A percentile compares a stretch with the other conserved stretches of the same genome.
Conservation (phyloP, 2,329 filamentous ascomycete species). For the Endocalyx cinctus region DNA sequence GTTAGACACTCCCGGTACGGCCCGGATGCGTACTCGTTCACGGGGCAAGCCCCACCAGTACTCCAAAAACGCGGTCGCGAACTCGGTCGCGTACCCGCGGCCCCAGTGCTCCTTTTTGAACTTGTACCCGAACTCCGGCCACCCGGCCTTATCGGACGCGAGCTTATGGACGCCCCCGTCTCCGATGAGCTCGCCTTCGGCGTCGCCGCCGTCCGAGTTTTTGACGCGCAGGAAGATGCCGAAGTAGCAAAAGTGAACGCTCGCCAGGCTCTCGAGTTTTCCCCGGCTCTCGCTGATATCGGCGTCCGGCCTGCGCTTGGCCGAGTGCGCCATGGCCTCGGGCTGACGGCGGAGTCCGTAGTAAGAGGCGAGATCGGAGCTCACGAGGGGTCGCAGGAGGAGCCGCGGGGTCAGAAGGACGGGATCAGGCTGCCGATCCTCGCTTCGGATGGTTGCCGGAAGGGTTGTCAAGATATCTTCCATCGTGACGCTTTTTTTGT, state of each 20-base stretch:
- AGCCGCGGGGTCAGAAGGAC: too few relatives aligned
- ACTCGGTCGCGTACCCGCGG: slow-evolving; percentile 7
- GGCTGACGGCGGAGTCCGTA: slow-evolving; percentile 1
- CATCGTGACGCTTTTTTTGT: too few relatives aligned
- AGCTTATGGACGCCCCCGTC: slow-evolving; percentile 6
- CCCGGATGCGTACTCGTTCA: too few relatives aligned
- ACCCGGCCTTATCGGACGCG: slow-evolving; percentile 3
- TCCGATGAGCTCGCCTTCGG: slow-evolving; percentile 6
- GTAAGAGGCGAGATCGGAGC: slow-evolving; percentile 1
- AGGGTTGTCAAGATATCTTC: too few relatives aligned
- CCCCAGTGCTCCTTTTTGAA: slow-evolving; percentile 5
- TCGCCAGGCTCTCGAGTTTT: slow-evolving; percentile 5
- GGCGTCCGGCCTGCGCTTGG: not conserved
- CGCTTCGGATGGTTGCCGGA: too few relatives aligned
- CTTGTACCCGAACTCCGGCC: slow-evolving; percentile 9
- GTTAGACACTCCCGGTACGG: too few relatives aligned
- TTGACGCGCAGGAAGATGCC: slow-evolving; percentile 8
- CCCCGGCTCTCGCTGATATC: not conserved
- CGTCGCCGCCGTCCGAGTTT: too few relatives aligned
- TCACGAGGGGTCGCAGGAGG: slow-evolving; percentile 1
- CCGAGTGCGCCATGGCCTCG: slow-evolving; percentile 5
- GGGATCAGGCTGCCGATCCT: too few relatives aligned
- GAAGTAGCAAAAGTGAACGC: slow-evolving; percentile 4
- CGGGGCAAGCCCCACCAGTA: slow-evolving; percentile 9
- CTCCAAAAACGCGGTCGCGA: slow-evolving; percentile 4